Conservation (phyloP, 148 eudicot species). For the Fallopia convolvulus region DNA sequence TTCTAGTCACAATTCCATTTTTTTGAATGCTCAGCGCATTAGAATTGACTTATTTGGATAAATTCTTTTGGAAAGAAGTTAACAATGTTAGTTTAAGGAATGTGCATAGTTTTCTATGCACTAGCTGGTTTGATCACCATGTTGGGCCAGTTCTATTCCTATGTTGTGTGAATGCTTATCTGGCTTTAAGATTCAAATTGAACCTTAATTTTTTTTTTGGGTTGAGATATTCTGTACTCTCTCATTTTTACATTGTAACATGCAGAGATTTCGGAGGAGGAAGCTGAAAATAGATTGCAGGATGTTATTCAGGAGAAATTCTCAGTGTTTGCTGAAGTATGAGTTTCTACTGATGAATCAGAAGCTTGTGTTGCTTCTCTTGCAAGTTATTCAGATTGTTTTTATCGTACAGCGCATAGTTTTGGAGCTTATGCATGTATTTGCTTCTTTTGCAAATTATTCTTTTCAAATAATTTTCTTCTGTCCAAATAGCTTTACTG, state of each 20-base stretch:
- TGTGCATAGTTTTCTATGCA: neutral
- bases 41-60: neutral
- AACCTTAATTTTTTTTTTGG: neutral
- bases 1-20: neutral
- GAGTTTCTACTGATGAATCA: slow-evolving; percentile 18
- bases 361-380: neutral
- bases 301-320: slow-evolving; percentile 95
- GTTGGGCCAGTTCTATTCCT: neutral
- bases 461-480: neutral
- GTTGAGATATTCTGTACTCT: neutral
- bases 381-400: neutral
- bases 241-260: slow-evolving; percentile 14
- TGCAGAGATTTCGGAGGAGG: slow-evolving; percentile 91
- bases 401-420: neutral
- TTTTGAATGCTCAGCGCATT: neutral
- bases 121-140: neutral
- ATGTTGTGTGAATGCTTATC: neutral
- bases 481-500: neutral
- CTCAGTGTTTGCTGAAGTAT: slow-evolving; percentile 83
- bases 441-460: neutral
- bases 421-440: neutral
- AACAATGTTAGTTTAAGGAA: neutral
- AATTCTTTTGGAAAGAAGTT: neutral
- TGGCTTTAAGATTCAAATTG: neutral
- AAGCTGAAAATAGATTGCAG: slow-evolving; percentile 89